phyloP scores from a whole-genome alignment of 805 yeast genomes.

The Hanseniaspora valbyensis region DNA sequence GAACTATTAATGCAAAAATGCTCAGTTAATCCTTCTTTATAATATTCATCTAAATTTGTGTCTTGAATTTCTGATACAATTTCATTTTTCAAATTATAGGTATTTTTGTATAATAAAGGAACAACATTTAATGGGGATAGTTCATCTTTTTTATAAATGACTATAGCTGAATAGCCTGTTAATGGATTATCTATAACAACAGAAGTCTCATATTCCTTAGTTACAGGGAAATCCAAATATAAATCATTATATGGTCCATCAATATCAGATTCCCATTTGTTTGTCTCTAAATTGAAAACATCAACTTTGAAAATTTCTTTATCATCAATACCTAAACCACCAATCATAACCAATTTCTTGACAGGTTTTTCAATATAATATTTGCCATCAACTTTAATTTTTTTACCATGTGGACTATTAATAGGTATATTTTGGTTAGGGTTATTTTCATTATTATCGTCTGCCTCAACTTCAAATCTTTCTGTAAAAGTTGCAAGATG shows the following conservation, averaged over 20 bases:
- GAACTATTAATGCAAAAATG: conserved; percentile 24
- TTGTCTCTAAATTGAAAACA: conserved; percentile 25
- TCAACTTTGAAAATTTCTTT: conserved; percentile 26
- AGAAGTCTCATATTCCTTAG: conserved; percentile 11
- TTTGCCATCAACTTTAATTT: conserved; percentile 13
- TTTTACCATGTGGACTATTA: conserved; percentile 1
- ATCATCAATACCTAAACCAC: conserved; percentile 29
- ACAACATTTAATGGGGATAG: conserved; percentile 28
- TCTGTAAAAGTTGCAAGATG: conserved; percentile 40
- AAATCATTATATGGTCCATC: conserved; percentile 9
- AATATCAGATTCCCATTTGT: conserved; percentile 25
- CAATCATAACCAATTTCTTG: conserved; percentile 27
- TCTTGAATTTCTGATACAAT: conserved; percentile 28
- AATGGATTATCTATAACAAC: conserved; percentile 19
- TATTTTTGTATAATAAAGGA: conserved; percentile 21
- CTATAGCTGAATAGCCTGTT: conserved; percentile 17
- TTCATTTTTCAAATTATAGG: conserved; percentile 21
- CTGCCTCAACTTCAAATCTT: conserved; percentile 23
- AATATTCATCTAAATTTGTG: conserved; percentile 19
- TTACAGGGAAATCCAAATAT: not conserved
- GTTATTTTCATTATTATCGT: conserved; percentile 15
- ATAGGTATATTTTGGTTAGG: not conserved
- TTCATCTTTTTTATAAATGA: conserved; percentile 13
- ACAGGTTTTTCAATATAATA: conserved; percentile 25
- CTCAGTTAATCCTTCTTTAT: conserved; percentile 25